Evolutionary conservation across 345 rosid species (phyloP), one percentile per base, ranked within the genome.

Genomic region (Eucalyptus victrix): DNA sequence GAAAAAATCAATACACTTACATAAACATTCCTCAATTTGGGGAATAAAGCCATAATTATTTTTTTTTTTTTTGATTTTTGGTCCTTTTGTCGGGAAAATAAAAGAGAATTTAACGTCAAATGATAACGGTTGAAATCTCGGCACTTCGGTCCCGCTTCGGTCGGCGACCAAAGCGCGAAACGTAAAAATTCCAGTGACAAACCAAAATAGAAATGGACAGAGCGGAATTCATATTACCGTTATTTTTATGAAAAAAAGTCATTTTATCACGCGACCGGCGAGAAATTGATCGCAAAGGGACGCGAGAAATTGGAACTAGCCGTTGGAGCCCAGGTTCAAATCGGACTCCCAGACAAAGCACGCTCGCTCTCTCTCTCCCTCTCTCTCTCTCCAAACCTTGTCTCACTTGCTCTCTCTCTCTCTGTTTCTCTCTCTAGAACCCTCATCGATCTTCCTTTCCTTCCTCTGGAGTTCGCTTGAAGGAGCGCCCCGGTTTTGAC

Each of bases 321-420:
- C 94, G 92, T 92, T 92, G 87, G 87, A 76, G 83, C 83, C 47
- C 16, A 37, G 81, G 83, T 76, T 76, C 83, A 76, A 76, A 76
- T 76, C 47, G 83, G 81, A 37, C 24, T 76, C 83, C 83, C 83
- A 76, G 24, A 37, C 90, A 90, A 92, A 90, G 88, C 89, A 80
- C 86, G 49, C 85, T 69, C 88, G 87, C 90, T 87, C 88, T 80
- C 49, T 72, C 56, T 42, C 88, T 19, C 89, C 18, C 54, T 18
- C 51, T 49, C 56, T 34, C 37, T 53, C 44, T 34, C 83, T 37
- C 83, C 80, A 69, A 69, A 34, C 19, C 80, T 6, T 34, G 80
- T 67, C 80, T 67, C 80, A 67, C 42, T 67, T 67, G 28, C 83
- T 69, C 81, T 34, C 42, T 69, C 4, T 69, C 13, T 47, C 45